These are phyloP conservation scores for Urostyla sp. DNA, from an alignment of 73 alveolate species.

Conservation along the genomic window DNA sequence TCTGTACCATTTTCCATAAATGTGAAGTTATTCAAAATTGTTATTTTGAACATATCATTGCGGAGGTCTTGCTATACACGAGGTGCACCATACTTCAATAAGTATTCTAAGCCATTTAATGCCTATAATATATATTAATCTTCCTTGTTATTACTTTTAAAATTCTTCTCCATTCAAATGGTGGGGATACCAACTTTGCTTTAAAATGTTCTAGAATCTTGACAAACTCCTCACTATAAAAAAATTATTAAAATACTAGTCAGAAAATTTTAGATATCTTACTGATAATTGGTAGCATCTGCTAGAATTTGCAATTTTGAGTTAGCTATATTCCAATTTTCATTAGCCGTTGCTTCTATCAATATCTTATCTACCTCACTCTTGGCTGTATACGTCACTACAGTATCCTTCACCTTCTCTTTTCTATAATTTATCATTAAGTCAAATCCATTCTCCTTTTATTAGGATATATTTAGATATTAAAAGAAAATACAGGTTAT, in stretches of 20 bases:
- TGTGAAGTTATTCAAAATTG: conserved; percentile 54
- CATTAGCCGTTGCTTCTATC: conserved; percentile 72
- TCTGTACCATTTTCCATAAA: conserved; percentile 63
- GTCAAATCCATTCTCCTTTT: too few relatives aligned
- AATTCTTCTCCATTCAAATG: conserved; percentile 77
- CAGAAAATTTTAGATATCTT: neutral
- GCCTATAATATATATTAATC: neutral
- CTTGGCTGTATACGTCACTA: conserved; percentile 35
- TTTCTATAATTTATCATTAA: conserved; percentile 11
- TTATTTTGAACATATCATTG: conserved; percentile 55
- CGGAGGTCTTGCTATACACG: conserved; percentile 44
- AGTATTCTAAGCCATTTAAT: conserved; percentile 57
- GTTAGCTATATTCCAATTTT: conserved; percentile 76
- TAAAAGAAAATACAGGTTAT: too few relatives aligned
- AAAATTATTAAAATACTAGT: neutral
- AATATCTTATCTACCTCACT: conserved; percentile 60
- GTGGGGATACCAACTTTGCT: conserved; percentile 48
- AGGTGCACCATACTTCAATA: conserved; percentile 73
- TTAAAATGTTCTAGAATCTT: conserved; percentile 63
- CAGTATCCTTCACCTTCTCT: conserved; percentile 47
- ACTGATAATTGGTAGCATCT: conserved; percentile 66
- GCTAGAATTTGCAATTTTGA: conserved; percentile 71
- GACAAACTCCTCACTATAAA: conserved; percentile 44
- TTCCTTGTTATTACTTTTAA: conserved; percentile 43
- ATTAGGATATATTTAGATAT: too few relatives aligned